A percentile compares a stretch with the other conserved stretches of the same genome.
phyloP scores from a whole-genome alignment of 2,329 filamentous ascomycete genomes.

The Trichophyton equinum region DNA sequence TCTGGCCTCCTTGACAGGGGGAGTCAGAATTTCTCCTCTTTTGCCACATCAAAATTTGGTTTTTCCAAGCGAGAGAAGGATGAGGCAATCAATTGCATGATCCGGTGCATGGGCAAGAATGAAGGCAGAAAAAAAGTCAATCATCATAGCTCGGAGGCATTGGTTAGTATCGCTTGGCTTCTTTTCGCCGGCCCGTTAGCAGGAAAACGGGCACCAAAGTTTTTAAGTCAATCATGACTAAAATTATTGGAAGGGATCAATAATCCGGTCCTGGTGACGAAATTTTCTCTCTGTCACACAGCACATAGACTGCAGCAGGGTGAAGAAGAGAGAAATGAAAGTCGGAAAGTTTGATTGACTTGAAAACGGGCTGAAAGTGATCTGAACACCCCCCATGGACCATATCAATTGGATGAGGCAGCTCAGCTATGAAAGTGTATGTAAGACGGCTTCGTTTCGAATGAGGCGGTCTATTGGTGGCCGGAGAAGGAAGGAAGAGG shows the following conservation, averaged over 20 bases:
- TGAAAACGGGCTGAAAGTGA: background rate
- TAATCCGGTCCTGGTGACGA: background rate
- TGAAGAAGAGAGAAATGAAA: background rate
- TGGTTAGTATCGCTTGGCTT: background rate
- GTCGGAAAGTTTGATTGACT: background rate
- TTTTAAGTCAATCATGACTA: background rate
- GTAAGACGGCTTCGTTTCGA: background rate
- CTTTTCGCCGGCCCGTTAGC: background rate
- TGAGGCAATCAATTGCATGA: background rate
- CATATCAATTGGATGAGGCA: background rate
- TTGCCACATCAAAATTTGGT: conserved; percentile 8
- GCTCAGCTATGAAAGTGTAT: background rate
- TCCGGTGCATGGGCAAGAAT: background rate
- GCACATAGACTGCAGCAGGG: background rate
- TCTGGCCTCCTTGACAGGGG: background rate
- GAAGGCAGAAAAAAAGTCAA: background rate
- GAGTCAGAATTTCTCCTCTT: conserved; percentile 2
- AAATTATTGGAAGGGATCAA: background rate
- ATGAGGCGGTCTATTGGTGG: background rate
- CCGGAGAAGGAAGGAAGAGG: too few species aligned
- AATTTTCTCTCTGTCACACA: background rate
- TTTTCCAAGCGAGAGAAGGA: conserved; percentile 2
- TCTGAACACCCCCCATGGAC: background rate
- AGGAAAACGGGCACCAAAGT: background rate
- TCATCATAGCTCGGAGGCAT: background rate